phyloP scores from a whole-genome alignment of 2,329 filamentous ascomycete genomes.

The Claviceps humidiphila region DNA sequence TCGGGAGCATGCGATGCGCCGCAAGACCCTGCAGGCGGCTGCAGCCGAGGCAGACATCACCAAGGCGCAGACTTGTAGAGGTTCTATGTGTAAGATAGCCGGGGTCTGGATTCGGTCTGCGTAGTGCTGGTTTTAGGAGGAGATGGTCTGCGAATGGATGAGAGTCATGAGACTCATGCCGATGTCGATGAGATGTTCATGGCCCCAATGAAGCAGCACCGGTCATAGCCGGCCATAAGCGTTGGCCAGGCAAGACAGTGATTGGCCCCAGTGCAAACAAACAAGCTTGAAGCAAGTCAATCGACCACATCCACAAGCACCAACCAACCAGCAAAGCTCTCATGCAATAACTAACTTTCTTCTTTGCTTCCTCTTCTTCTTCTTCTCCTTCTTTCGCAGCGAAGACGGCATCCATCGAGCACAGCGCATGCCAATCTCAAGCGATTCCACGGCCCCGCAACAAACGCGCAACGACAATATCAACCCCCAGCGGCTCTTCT shows the following conservation, averaged over 20 bases:
- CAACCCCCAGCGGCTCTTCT: not conserved
- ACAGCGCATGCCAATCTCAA: not conserved
- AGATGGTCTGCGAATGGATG: not conserved
- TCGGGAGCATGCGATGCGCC: constrained; percentile 1
- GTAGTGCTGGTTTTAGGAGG: not conserved
- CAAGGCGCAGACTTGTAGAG: not conserved
- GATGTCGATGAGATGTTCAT: not conserved
- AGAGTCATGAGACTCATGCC: not conserved
- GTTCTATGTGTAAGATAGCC: no score
- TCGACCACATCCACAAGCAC: not conserved
- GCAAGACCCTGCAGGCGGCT: constrained; percentile 1
- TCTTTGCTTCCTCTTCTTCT: no score
- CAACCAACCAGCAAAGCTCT: not conserved
- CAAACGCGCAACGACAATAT: not conserved
- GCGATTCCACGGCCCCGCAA: not conserved
- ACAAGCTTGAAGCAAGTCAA: not conserved
- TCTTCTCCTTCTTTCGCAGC: no score
- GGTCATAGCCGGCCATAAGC: not conserved
- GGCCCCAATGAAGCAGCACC: not conserved
- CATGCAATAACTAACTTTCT: not conserved
- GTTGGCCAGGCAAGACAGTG: not conserved
- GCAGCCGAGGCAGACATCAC: constrained; percentile 1
- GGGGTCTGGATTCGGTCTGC: no score
- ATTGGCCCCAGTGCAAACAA: not conserved
- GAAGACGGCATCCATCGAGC: not conserved